Conservation (phyloP, 225 moss, liverwort and hornwort genomes). For the Asterella californica region DNA sequence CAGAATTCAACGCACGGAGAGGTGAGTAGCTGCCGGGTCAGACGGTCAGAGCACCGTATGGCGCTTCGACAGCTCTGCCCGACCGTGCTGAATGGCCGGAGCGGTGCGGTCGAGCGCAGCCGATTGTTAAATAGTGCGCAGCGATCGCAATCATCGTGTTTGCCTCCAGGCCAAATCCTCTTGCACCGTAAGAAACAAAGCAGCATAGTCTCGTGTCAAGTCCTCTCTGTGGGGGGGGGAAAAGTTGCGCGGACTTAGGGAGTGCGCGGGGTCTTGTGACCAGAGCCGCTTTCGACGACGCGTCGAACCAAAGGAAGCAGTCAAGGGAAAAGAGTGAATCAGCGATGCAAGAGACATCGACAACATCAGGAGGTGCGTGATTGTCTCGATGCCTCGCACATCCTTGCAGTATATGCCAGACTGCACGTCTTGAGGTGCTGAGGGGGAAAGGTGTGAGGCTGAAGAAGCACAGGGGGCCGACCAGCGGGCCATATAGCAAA, state of each 20-base stretch:
- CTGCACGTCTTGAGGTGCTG: no score
- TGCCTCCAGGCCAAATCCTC: background rate
- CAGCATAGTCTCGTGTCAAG: background rate
- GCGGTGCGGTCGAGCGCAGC: no score
- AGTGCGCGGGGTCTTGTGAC: background rate
- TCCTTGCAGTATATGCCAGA: no score
- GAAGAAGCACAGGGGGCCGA: no score
- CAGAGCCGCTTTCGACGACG: background rate
- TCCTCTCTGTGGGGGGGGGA: background rate
- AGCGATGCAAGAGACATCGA: background rate
- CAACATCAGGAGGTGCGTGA: background rate
- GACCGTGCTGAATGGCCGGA: no score
- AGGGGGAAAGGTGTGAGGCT: background rate
- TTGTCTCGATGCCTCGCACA: background rate
- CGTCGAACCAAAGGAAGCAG: no score
- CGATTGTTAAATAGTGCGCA: background rate
- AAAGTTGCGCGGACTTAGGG: background rate
- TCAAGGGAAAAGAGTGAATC: background rate
- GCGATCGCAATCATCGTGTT: background rate
- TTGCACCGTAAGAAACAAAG: background rate
- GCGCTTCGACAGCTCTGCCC: no score
- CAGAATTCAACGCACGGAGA: no score
- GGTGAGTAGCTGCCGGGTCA: no score
- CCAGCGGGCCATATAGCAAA: no score
- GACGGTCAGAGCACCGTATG: no score